Evolutionary conservation across 2,329 filamentous ascomycete species (phyloP).

Genomic region (Stagonosporopsis cucurbitacearum): DNA sequence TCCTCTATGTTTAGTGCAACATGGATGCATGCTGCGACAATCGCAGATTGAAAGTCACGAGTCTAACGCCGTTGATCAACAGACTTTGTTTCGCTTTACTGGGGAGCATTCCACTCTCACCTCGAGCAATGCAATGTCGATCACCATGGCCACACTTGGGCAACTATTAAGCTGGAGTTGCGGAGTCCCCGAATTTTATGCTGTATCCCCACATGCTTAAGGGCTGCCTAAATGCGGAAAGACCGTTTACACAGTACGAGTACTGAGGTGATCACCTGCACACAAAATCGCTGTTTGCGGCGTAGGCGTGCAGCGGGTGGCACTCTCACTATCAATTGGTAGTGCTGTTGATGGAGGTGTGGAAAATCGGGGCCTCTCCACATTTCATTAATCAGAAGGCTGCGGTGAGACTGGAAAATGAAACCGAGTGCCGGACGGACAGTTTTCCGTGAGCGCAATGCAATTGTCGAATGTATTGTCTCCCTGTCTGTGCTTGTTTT

Average conservation of each 20-base stretch:
- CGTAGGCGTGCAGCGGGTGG: background rate
- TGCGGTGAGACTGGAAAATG: slow-evolving; percentile 6
- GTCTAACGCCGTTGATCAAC: slow-evolving; percentile 1
- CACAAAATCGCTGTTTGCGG: background rate
- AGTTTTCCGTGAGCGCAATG: background rate
- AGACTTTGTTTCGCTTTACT: background rate
- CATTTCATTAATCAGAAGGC: slow-evolving; percentile 2
- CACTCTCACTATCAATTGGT: slow-evolving; percentile 1
- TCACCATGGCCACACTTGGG: background rate
- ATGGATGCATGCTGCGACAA: background rate
- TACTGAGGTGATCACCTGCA: background rate
- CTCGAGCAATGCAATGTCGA: background rate
- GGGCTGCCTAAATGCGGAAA: background rate
- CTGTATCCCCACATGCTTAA: background rate
- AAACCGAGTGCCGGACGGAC: slow-evolving; percentile 1
- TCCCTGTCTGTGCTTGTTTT: background rate
- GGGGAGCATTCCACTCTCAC: background rate
- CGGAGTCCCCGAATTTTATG: background rate
- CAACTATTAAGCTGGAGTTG: background rate
- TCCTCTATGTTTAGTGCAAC: background rate
- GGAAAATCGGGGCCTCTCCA: slow-evolving; percentile 16
- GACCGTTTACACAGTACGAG: background rate
- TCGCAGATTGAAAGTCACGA: background rate
- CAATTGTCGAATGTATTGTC: too few species aligned
- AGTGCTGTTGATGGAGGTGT: slow-evolving; percentile 10